Evolutionary conservation across 352 stramenopile species (phyloP), one percentile per base, ranked within the genome.

Genomic region (Pythium phragmiticola): DNA sequence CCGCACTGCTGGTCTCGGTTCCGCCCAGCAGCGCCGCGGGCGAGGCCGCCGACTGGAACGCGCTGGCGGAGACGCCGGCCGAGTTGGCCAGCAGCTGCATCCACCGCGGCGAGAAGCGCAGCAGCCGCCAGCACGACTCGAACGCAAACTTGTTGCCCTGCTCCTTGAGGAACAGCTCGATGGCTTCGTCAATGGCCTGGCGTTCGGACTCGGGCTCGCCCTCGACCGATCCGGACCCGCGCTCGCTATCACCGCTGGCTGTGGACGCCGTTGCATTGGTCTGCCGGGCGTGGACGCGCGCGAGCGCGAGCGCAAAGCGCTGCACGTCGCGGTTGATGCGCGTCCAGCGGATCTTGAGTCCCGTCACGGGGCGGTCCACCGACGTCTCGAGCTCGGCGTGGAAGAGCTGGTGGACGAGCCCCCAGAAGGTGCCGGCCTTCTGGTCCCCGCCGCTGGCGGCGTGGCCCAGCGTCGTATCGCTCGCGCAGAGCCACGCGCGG

Each of bases 291-390:
- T 87, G 74, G 19, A 86, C 63, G 34, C 76, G 67, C 49, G 71
- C 72, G 43, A 77, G 81, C 14, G 78, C 75, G 39, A 72, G 43
- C 12, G 81, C 78, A 53, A 92, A 92, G 66, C 80, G 83, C 64
- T 90, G 81, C 42, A 86, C 84, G 60, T 92, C 83, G 57, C 78
- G 78, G 50, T 92, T 90, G 65, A 92, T 88, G 57, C 83, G 83
- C 41, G 79, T 89, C 81, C 81, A 92, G 53, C 83, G 79, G 70
- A 92, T 86, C 57, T 92, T 92, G 58, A 92, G 78, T 1, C 83
- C 83, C 23, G 76, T 92, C 33, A 88, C 70, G 49, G 79, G 78
- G 3, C 83, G 78, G 66, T 90, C 79, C 34, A 88, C 72, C 3
- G 75, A 62, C 21, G 76, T 77, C n/a, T 77, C 70, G 47, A 87